Evolutionary conservation across 164 flowering plant species (phyloP).

Genomic region (Magnolia changhungtana): DNA sequence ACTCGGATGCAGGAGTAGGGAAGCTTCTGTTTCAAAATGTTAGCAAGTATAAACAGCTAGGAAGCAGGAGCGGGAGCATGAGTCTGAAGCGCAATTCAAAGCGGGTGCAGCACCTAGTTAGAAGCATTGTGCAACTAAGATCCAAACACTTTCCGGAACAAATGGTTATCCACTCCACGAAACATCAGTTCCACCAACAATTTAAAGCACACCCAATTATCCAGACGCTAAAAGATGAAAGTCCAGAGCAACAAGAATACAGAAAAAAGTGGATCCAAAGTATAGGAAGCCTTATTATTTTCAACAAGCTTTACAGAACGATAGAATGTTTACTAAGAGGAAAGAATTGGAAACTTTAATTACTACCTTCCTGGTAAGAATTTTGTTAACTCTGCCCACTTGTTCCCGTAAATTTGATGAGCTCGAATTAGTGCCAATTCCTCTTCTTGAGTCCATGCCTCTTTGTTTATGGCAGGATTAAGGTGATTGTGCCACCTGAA

Average conservation of each 20-base stretch:
- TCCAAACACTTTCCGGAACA: too few species aligned
- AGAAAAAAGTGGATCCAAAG: background rate
- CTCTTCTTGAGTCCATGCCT: slow-evolving; percentile 99
- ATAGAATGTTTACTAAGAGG: too few species aligned
- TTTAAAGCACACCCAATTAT: background rate
- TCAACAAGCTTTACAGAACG: background rate
- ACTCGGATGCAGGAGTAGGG: too few species aligned
- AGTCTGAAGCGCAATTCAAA: too few species aligned
- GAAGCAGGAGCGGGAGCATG: too few species aligned
- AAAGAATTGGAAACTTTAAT: background rate
- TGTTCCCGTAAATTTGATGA: slow-evolving; percentile 91
- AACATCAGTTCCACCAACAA: background rate
- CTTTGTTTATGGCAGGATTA: slow-evolving; percentile 87
- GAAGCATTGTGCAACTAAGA: too few species aligned
- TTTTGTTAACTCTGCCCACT: slow-evolving; percentile 96
- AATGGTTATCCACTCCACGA: background rate
- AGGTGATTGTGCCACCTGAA: slow-evolving; percentile 99
- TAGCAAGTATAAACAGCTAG: too few species aligned
- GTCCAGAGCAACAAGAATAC: background rate
- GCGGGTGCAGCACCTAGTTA: too few species aligned
- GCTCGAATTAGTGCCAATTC: slow-evolving; percentile 85
- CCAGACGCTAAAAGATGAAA: background rate
- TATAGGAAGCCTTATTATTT: background rate
- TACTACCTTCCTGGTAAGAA: slow-evolving; percentile 92
- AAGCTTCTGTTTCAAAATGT: too few species aligned